These are phyloP conservation scores for Cryptococcus neoformans DNA, from an alignment of 1,284 basidiomycete species.

Conservation along the genomic window DNA sequence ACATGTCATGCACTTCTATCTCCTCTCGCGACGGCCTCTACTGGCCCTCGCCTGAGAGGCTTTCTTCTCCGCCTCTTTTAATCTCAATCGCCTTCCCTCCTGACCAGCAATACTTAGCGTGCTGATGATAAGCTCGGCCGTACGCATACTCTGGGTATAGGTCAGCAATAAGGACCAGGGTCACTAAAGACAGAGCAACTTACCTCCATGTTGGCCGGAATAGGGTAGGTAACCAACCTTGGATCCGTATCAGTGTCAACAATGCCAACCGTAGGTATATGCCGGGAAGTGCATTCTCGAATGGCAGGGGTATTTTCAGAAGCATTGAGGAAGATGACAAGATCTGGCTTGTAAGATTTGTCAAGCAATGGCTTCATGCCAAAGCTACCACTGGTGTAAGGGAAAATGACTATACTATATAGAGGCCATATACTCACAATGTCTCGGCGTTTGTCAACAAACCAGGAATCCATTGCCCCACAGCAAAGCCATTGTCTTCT, in stretches of 20 bases:
- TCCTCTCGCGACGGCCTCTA: constrained; percentile 9
- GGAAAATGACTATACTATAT: background rate
- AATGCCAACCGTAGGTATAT: constrained; percentile 84
- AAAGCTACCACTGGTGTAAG: constrained; percentile 49
- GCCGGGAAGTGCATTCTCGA: constrained; percentile 75
- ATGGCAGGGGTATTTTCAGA: constrained; percentile 77
- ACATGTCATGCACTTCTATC: background rate
- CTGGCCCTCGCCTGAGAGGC: constrained; percentile 6
- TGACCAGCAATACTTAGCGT: constrained; percentile 87
- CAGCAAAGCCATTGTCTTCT: constrained; percentile 69
- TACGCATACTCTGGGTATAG: constrained; percentile 57
- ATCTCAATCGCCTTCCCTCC: constrained; percentile 59
- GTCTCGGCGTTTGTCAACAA: constrained; percentile 87
- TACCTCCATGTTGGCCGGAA: constrained; percentile 93
- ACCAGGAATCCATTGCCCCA: constrained; percentile 89
- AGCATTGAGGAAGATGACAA: constrained; percentile 86
- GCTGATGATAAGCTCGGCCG: constrained; percentile 85
- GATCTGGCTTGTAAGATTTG: constrained; percentile 71
- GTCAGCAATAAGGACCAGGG: background rate
- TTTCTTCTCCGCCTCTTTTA: constrained; percentile 44
- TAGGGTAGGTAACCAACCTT: constrained; percentile 94
- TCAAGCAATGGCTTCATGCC: constrained; percentile 59
- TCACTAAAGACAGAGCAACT: constrained; percentile 46
- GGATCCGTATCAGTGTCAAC: constrained; percentile 96
- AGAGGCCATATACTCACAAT: constrained; percentile 49